Evolutionary conservation across 2,329 filamentous ascomycete species (phyloP).

Genomic region (Talaromyces atroroseus): DNA sequence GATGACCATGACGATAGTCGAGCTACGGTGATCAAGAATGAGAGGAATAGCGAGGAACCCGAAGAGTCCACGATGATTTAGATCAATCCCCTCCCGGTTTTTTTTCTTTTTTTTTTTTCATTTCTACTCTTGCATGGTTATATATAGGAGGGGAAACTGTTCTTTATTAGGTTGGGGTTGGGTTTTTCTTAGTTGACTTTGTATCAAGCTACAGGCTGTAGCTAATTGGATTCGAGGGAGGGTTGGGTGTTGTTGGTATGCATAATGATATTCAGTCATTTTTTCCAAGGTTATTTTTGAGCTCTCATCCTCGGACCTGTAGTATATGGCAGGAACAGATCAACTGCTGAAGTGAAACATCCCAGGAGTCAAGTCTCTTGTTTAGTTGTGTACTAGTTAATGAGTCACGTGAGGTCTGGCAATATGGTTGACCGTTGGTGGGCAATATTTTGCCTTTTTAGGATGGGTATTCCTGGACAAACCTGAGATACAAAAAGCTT

Average conservation of each 20-base stretch:
- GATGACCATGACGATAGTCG: slow-evolving; percentile 14
- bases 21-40: slow-evolving; percentile 14
- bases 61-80: not conserved
- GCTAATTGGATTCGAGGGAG: not conserved
- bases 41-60: slow-evolving; percentile 12
- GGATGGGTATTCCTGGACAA: too few relatives aligned
- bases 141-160: not conserved
- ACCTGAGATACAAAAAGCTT: too few relatives aligned
- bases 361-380: too few relatives aligned
- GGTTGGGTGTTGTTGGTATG: slow-evolving; percentile 1
- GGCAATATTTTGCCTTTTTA: too few relatives aligned
- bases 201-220: not conserved
- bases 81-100: not conserved
- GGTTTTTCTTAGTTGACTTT: not conserved
- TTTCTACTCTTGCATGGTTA: not conserved
- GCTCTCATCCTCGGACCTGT: too few relatives aligned
- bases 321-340: too few relatives aligned
- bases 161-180: not conserved
- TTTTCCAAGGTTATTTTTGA: too few relatives aligned
- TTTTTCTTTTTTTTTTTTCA: not conserved
- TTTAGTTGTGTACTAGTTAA: too few relatives aligned
- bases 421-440: too few relatives aligned
- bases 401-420: too few relatives aligned
- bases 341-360: too few relatives aligned
- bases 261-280: not conserved